A percentile compares a stretch with the other conserved stretches of the same genome.
Conservation (phyloP, 805 yeast species). For the Wickerhamiella lipophila region DNA sequence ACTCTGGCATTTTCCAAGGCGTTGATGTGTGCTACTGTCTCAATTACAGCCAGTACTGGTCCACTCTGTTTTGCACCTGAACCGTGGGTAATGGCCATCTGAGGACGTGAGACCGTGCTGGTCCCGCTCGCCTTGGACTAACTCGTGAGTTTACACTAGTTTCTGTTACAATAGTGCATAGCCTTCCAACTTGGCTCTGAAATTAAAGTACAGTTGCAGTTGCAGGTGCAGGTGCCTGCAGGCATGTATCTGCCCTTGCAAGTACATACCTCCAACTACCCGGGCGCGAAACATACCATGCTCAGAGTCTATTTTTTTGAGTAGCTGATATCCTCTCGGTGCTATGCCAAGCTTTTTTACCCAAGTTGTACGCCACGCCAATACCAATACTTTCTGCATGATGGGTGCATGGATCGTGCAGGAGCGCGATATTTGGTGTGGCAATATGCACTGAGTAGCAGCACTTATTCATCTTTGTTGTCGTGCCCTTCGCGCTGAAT, state of each 20-base stretch:
- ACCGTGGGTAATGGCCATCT: too few species aligned
- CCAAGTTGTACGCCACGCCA: background rate
- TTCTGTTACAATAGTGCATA: background rate
- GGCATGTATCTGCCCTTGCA: background rate
- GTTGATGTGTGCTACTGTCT: background rate
- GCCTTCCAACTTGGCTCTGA: background rate
- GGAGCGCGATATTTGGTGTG: slow-evolving; percentile 7
- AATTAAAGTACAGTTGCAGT: slow-evolving; percentile 6
- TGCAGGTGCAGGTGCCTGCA: slow-evolving; percentile 4
- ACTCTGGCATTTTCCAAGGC: background rate
- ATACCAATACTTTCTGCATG: background rate
- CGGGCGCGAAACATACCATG: background rate
- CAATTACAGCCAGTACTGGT: background rate
- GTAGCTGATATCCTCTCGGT: background rate
- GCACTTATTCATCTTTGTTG: slow-evolving; percentile 10
- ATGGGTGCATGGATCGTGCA: background rate
- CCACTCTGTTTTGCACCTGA: background rate
- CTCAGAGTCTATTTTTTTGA: background rate
- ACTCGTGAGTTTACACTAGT: background rate
- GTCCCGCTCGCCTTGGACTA: background rate
- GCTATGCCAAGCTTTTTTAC: too few species aligned
- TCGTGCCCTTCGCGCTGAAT: slow-evolving; percentile 1
- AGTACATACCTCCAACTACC: background rate
- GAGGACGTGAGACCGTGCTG: too few species aligned
- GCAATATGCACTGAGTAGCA: slow-evolving; percentile 3